phyloP scores from a whole-genome alignment of 2,329 filamentous ascomycete species.

The Penicillium sp. region DNA sequence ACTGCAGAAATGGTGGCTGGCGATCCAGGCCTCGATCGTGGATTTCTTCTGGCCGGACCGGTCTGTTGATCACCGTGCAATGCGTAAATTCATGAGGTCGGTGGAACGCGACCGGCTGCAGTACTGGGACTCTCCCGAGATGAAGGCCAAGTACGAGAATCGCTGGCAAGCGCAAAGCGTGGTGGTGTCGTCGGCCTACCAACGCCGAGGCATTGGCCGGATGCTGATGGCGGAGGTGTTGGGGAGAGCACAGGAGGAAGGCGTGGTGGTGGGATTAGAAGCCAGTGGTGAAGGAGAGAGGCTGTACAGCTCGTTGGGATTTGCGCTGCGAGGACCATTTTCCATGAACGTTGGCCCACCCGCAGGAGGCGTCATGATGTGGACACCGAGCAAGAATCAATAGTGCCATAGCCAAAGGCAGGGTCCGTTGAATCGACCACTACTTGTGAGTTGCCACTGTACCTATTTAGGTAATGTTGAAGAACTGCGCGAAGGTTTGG shows the following conservation, averaged over 20 bases:
- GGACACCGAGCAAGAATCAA: too few relatives aligned
- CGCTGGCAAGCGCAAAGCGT: slow-evolving; percentile 9
- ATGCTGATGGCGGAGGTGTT: slow-evolving; percentile 6
- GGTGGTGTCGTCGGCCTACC: slow-evolving; percentile 3
- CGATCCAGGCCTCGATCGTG: background rate
- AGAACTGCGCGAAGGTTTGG: too few relatives aligned
- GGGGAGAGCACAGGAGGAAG: slow-evolving; percentile 4
- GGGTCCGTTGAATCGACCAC: too few relatives aligned
- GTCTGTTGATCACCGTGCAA: slow-evolving; percentile 3
- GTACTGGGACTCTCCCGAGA: slow-evolving; percentile 10
- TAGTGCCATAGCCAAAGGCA: too few relatives aligned
- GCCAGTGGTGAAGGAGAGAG: slow-evolving; percentile 9
- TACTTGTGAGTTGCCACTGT: too few relatives aligned
- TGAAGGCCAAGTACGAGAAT: slow-evolving; percentile 7
- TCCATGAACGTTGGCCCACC: slow-evolving; percentile 4
- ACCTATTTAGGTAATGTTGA: too few relatives aligned
- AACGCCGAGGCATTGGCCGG: slow-evolving; percentile 6
- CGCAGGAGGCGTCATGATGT: slow-evolving; percentile 8
- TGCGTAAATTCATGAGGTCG: background rate
- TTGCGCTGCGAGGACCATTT: slow-evolving; percentile 7
- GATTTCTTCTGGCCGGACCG: slow-evolving; percentile 10
- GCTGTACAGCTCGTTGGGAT: slow-evolving; percentile 8
- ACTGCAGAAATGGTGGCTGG: slow-evolving; percentile 3
- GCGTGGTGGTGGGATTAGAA: slow-evolving; percentile 6
- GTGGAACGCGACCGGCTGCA: background rate